Evolutionary conservation across 345 rosid genomes (phyloP), one percentile per base, ranked within the genome.

Genomic region (Theobroma cacao): DNA sequence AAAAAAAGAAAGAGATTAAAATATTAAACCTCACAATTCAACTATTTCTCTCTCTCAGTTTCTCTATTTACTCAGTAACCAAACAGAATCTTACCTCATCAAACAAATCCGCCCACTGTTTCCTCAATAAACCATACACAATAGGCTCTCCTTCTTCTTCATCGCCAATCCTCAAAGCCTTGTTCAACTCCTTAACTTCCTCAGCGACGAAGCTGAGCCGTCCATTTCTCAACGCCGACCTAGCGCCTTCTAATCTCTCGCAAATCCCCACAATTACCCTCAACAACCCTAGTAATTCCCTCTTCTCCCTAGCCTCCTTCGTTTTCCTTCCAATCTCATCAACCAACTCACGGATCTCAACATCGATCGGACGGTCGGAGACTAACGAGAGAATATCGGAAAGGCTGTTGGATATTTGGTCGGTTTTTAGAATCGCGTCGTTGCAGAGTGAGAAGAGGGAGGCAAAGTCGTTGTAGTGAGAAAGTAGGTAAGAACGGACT

Each of bases 391-490:
- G 66, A 41, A 94, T 87, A 77, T 80, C 89, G 64, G 83, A 81
- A 58, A 96, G 72, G 24, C 78, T 84, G 59, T 80, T 77, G 7
- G 89, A 82, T 75, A 94, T 82, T 24, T 81, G 75, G 24, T 84
- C 85, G 61, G 94, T 79, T 79, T 80, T 79, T 15, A 88, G 89
- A 82, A 87, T 92, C 76, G 91, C 88, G 70, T 89, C 97, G 83
- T 84, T 85, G 82, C 94, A 90, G 76, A 87, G 88, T 18, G 95
- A 86, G 88, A 96, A 94, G 61, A 96, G 93, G 38, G 93, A 81
- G 58, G 94, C 87, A 88, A 96, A 96, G 30, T 91, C 98, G 26
- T 81, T 60, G 80, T 82, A 91, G 79, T 96, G 99, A 2, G 98
- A 81, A 78, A 82, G 77, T 80, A 96, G 89, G 86, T 96, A 94